Evolutionary conservation across 257 asterid species (phyloP).

Genomic region (Solanum peruvianum): DNA sequence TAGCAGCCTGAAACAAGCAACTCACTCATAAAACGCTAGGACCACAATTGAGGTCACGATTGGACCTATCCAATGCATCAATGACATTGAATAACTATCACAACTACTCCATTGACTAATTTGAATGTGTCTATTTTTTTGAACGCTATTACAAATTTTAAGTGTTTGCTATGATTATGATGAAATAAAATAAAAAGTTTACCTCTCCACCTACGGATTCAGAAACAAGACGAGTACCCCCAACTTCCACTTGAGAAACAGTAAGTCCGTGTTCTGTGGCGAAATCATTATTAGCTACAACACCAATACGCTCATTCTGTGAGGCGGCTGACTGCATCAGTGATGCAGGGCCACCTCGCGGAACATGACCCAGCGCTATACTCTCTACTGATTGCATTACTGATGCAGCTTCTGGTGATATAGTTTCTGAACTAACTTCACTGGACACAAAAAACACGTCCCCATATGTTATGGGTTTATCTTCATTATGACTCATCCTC

Average conservation of each 20-base stretch:
- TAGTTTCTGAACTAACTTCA: constrained; percentile 31
- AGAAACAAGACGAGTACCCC: constrained; percentile 30
- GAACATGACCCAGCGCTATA: constrained; percentile 29
- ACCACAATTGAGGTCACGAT: not conserved
- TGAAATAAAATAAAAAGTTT: not conserved
- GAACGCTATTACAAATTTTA: too few relatives aligned
- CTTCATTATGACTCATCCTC: not conserved
- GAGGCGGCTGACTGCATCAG: constrained; percentile 54
- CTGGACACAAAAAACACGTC: constrained; percentile 57
- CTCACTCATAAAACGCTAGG: not conserved
- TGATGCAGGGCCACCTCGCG: constrained; percentile 41
- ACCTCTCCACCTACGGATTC: constrained; percentile 64
- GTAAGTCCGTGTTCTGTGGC: constrained; percentile 26
- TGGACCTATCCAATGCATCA: too few relatives aligned
- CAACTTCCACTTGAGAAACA: constrained; percentile 29
- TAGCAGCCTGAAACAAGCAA: not conserved
- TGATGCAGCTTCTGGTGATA: constrained; percentile 66
- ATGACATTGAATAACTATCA: not conserved
- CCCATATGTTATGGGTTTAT: constrained; percentile 35
- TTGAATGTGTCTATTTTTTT: too few relatives aligned
- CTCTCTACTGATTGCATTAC: constrained; percentile 50
- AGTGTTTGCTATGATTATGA: not conserved
- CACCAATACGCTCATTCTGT: constrained; percentile 29
- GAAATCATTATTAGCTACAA: constrained; percentile 14
- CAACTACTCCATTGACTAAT: not conserved